Evolutionary conservation across 2,329 filamentous ascomycete species (phyloP), one percentile per base, ranked within the genome.

Genomic region (Trichoderma asperellum): DNA sequence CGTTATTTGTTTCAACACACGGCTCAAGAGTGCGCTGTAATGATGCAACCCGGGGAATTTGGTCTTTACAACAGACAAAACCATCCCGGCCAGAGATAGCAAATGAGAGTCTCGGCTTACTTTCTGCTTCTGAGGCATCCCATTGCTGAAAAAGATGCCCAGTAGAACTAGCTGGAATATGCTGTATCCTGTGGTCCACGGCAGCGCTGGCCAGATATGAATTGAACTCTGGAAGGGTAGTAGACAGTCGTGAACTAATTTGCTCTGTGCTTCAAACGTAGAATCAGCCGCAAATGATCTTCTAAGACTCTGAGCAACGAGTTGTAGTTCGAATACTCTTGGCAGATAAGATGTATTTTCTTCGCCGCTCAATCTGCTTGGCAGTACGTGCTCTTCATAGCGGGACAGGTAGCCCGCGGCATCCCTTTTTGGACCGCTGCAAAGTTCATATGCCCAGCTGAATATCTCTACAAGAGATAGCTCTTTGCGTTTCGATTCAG

Each of bases 111-210:
- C 24, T 24, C 35, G 47, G 32, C n/a, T 24, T 21, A 29, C n/a
- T 40, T 34, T 64, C 52, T 29, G 24, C n/a, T 35, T 56, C 2
- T 57, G 40, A 10, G 66, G 49, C 11, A 37, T 16, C 21, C 27
- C 47, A 7, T 55, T 52, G 34, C 58, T 57, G n/a, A 57, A 40
- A 21, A 55, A 18, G 10, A 68, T 37, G 12, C 55, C 49, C n/a
- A 68, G 29, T 3, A 68, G 34, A 2, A 7, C 52, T 14, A 61
- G 29, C 52, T 68, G 66, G 27, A 68, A 68, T 53, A 58, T 47
- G 40, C 47, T 68, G 58, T 68, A 68, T n/a, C 58, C 58, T 1
- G 66, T 43, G 49, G 63, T 68, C 66, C 66, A 68, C 1, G 66
- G 66, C 37, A 68, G 35, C 21, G 59, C 59, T 3, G 56, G 52